Evolutionary conservation across 1,284 basidiomycete species (phyloP).

Genomic region (Malassezia equina): DNA sequence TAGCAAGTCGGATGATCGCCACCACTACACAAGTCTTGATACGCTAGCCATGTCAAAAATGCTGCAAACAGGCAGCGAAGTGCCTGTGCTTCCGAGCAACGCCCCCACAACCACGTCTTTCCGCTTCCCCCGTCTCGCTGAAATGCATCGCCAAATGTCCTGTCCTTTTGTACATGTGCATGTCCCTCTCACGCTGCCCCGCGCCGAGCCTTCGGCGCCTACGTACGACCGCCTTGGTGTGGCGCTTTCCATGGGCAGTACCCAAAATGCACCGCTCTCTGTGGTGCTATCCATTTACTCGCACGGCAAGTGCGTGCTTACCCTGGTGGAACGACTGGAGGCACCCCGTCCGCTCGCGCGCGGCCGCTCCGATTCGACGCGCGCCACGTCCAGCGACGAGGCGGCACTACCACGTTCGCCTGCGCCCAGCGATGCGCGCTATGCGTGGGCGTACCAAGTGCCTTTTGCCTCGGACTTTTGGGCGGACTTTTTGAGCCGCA

Average conservation of each 20-base stretch:
- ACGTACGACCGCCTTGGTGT: constrained; percentile 40
- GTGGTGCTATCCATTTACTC: constrained; percentile 48
- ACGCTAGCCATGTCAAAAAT: constrained; percentile 31
- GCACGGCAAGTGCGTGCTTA: constrained; percentile 44
- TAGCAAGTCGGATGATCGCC: constrained; percentile 34
- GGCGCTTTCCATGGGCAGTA: constrained; percentile 40
- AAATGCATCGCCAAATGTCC: constrained; percentile 46
- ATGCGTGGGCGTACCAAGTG: constrained; percentile 41
- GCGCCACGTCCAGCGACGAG: background rate
- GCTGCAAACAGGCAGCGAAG: constrained; percentile 25
- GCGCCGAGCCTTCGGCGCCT: constrained; percentile 28
- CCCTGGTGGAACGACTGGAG: constrained; percentile 42
- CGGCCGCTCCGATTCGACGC: constrained; percentile 20
- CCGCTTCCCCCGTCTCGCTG: constrained; percentile 45
- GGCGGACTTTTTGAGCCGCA: constrained; percentile 45
- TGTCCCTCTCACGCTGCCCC: constrained; percentile 47
- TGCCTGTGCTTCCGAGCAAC: constrained; percentile 34
- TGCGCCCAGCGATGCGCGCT: constrained; percentile 9
- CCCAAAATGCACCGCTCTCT: constrained; percentile 30
- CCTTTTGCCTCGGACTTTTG: constrained; percentile 48
- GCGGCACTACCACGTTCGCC: background rate
- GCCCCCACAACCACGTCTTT: constrained; percentile 29
- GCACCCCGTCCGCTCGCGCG: constrained; percentile 35
- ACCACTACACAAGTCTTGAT: constrained; percentile 42
- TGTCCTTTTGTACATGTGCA: constrained; percentile 50